Evolutionary conservation across 805 yeast genomes (phyloP), one percentile per base, ranked within the genome.

Genomic region (Candida yuanshanica): DNA sequence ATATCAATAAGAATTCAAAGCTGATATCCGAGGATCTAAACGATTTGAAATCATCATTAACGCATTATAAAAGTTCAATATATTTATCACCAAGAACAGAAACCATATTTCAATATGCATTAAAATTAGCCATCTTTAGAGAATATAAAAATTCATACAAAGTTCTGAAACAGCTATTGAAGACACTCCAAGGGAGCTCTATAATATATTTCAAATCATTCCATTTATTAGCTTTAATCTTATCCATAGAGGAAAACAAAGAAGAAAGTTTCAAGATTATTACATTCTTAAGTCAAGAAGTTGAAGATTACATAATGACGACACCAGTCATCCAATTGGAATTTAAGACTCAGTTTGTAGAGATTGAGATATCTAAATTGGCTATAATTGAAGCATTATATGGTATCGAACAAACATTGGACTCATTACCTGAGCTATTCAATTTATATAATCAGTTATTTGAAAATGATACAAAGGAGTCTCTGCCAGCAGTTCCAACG

Each of bases 351-450:
- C 36, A 72, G 43, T 71, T 79, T 42, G 55, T 81, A 39, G 85
- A 86, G 55, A 68, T 88, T 56, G 84, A 84, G 51, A 69, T 84
- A 61, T 82, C 95, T 0, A 86, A 83, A 51, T 63, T 88, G 27
- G 78, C 86, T 2, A 65, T 87, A n/a, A 63, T 78, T 39, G 89
- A 83, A 52, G 69, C 76, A 6, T 64, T 75, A 4, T 68, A 74
- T 42, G 91, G 88, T 7, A 61, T 71, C 1, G 65, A 70, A 22
- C 74, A 74, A 33, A 77, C 88, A 1, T 58, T 86, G 44, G 86
- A 81, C 33, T 66, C 70, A 37, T 56, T 89, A n/a, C 75, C 84
- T 2, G 87, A 77, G 35, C 69, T 86, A 9, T 83, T 88, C 49
- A 72, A 67, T 10, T 56, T 82, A 10, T 81, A 72, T 50, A 70